Conservation (phyloP, 148 eudicot genomes). For the Rhododendron williamsianum region DNA sequence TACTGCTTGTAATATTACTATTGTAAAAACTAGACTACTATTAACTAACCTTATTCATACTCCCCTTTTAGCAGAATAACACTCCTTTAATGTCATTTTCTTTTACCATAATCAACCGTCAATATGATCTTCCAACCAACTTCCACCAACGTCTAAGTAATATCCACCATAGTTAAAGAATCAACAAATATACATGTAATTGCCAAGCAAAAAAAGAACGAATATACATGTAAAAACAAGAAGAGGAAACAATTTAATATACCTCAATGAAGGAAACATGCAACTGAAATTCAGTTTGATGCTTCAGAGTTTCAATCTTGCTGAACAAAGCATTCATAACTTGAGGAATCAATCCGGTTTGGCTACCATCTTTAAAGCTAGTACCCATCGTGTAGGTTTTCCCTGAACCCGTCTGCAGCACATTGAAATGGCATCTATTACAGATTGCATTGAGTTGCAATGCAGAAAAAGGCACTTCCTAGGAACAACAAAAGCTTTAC, state of each 20-base stretch:
- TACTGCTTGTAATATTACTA: not conserved
- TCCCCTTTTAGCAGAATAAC: not conserved
- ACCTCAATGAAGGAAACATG: constrained; percentile 99
- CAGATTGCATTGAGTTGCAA: constrained; percentile 2
- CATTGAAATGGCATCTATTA: constrained; percentile 14
- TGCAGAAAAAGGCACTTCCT: not conserved
- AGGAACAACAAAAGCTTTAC: constrained; percentile 27
- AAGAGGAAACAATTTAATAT: constrained; percentile 11
- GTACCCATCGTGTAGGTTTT: constrained; percentile 99
- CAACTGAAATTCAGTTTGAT: constrained; percentile 75
- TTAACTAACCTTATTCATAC: not conserved
- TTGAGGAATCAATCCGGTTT: constrained; percentile 79
- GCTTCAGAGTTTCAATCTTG: constrained; percentile 71
- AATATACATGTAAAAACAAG: not conserved
- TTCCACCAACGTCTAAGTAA: not conserved
- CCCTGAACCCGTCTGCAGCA: constrained; percentile 96
- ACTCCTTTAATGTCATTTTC: not conserved
- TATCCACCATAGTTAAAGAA: not conserved
- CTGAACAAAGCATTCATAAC: constrained; percentile 75
- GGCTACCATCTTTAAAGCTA: constrained; percentile 67
- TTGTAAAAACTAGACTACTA: not conserved
- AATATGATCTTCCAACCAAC: not conserved
- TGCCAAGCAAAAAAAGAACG: not conserved
- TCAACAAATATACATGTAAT: not conserved
- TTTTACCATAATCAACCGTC: not conserved